Evolutionary conservation across 331 rosid species (phyloP).

Genomic region (Stylosanthes scabra): DNA sequence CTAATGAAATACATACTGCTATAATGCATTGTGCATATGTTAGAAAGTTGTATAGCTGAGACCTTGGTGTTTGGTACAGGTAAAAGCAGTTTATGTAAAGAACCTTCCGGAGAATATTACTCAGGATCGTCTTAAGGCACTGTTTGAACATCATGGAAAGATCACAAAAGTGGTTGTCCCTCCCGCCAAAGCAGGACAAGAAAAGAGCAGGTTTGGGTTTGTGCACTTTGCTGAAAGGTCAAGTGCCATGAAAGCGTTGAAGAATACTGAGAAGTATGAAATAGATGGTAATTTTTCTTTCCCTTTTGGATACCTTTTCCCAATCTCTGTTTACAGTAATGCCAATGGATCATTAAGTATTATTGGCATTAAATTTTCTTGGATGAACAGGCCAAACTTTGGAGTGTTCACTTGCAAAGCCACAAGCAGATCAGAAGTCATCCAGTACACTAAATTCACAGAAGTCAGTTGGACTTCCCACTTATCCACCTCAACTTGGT

Average conservation of each 20-base stretch:
- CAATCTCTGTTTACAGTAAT: no score
- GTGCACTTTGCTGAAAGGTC: slow-evolving; percentile 73
- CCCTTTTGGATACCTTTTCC: no score
- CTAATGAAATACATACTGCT: slow-evolving; percentile 5
- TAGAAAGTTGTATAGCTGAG: slow-evolving; percentile 23
- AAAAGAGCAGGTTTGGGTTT: slow-evolving; percentile 74
- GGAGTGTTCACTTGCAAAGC: slow-evolving; percentile 78
- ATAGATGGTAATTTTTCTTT: slow-evolving; percentile 76
- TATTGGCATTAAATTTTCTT: no score
- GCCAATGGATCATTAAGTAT: no score
- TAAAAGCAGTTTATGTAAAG: slow-evolving; percentile 68
- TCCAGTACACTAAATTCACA: slow-evolving; percentile 49
- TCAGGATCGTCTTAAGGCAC: slow-evolving; percentile 52
- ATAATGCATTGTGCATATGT: slow-evolving; percentile 8
- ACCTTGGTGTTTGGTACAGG: slow-evolving; percentile 49
- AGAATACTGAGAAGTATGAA: slow-evolving; percentile 71
- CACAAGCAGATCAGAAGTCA: slow-evolving; percentile 66
- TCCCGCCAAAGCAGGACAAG: slow-evolving; percentile 72
- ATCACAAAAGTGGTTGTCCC: slow-evolving; percentile 77
- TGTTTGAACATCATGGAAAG: slow-evolving; percentile 72
- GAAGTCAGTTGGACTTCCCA: slow-evolving; percentile 48
- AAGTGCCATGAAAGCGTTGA: slow-evolving; percentile 69
- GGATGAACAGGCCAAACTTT: slow-evolving; percentile 60
- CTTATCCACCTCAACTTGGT: slow-evolving; percentile 60
- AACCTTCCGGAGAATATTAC: slow-evolving; percentile 71